These are phyloP conservation scores for Aspergillus arachidicola DNA, from an alignment of 2,329 filamentous ascomycete genomes.

Conservation along the genomic window DNA sequence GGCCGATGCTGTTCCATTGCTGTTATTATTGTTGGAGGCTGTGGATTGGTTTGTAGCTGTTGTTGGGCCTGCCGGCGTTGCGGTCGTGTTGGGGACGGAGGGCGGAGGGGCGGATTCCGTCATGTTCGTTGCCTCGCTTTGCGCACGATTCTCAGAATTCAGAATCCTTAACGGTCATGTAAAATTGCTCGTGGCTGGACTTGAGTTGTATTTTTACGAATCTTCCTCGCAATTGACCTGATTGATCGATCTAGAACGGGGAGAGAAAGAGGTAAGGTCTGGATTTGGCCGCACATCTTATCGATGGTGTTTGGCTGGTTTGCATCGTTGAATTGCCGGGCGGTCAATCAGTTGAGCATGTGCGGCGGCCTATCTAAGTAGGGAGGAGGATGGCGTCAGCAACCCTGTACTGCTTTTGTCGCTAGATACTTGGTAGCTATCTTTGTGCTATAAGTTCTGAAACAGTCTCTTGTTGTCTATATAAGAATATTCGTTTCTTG, in stretches of 20 bases:
- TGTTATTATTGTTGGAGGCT: constrained; percentile 22
- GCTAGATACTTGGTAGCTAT: background rate
- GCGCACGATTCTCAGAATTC: background rate
- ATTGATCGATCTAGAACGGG: background rate
- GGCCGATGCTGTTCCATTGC: constrained; percentile 24
- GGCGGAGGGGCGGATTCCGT: constrained; percentile 44
- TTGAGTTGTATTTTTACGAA: background rate
- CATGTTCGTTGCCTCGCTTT: constrained; percentile 31
- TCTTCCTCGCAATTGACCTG: background rate
- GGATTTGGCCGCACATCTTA: constrained; percentile 22
- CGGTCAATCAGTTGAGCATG: background rate
- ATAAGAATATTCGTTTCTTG: background rate
- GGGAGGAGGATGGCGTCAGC: constrained; percentile 2
- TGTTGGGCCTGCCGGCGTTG: constrained; percentile 23
- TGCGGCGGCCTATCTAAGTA: background rate
- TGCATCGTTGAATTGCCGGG: constrained; percentile 30
- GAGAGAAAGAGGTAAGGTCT: constrained; percentile 8
- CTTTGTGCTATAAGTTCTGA: no score
- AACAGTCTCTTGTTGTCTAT: background rate
- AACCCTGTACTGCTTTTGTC: background rate
- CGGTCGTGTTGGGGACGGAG: constrained; percentile 23
- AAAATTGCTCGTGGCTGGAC: background rate
- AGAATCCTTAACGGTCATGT: background rate
- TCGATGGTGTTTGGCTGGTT: constrained; percentile 39
- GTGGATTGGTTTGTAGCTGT: constrained; percentile 19